Base-by-base conservation (phyloP, 2,329 filamentous ascomycete genomes). In the Penicillium psychrosexuale region DNA sequence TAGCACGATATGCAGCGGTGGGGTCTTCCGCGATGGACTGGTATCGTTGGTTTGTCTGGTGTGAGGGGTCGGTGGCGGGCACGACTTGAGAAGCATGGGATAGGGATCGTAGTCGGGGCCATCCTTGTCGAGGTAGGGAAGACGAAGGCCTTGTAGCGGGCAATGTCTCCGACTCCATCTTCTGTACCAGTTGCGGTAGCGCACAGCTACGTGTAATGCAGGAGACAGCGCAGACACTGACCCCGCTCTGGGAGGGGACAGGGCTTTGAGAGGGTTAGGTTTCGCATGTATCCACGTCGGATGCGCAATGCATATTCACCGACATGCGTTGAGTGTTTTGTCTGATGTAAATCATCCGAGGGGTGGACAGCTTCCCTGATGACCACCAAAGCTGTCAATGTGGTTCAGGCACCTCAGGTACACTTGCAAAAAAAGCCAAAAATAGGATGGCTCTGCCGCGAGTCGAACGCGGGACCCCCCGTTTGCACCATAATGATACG, bases 91-190 rank as follows among this genome's bases (percentile, higher is more conserved):
- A 61, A 52, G 69, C 59, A 51, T 65, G 61, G 33, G 67, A 55
- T 30, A 62, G 55, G 48, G 64, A 65, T 22, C 61, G 53, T 27
- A 61, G 54, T 54, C 67, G 71, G 47, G 68, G 57, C 69, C 71
- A 69, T 61, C 61, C 61, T 56, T 68, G 69, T 51, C 64, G 66
- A 43, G 66, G 53, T 17, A 70, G 61, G 30, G 70, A 61, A 12
- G 65, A 67, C 19, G 63, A 67, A 47, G 68, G 59, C 55, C 64
- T 62, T 58, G 62, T 61, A 49, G 61, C 56, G 56, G 64, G 57
- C 39, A 63, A 43, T 50, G 61, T 63, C 58, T 71, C 65, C 50
- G 70, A 64, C 37, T 73, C 69, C 73, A 75, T 76, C 51, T 57
- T 57, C 52, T 3, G 37, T 19, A 15, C 28, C n/a, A 31, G 31